Base-by-base conservation (phyloP, 257 asterid genomes). In the Fraxinus quadrangulata region DNA sequence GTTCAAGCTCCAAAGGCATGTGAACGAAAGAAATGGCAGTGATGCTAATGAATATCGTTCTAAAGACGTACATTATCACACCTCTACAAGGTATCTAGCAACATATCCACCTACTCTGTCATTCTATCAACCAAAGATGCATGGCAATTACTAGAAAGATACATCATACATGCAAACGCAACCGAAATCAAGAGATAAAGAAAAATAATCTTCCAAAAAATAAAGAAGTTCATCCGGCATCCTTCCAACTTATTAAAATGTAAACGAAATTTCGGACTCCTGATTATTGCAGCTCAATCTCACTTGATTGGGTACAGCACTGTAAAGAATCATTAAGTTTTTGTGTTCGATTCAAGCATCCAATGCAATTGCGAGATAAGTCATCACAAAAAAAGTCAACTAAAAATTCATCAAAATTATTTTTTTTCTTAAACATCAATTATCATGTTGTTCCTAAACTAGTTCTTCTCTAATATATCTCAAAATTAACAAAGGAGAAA, bases 211-310 rank as follows among this genome's bases (percentile, higher is more conserved):
- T 47, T 47, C 56, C n/a, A 47, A 14, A 3, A 16, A 14, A 1
- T n/a, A 47, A 3, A 16, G n/a, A 47, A 47, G n/a, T 47, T 16
- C n/a, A 47, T 45, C 54, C 6, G 19, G 19, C 13, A 4, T 16
- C n/a, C 56, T 47, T 47, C 56, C 56, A 47, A 16, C 6, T 47
- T 14, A 47, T 47, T 47, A 14, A 14, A 47, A 14, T 42, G 56
- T 47, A 47, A 47, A 14, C 0, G 11, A 2, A 12, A 56, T 19
- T 10, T 54, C 65, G 4, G 4, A n/a, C 12, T 54, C 23, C n/a
- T 17, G 11, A 56, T n/a, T 56, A n/a, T 56, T 56, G 66, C 23
- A 56, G 66, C 66, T 56, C 66, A 56, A 56, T 56, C 66, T 56
- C 66, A 56, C 66, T n/a, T 56, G 66, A 56, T 6, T 56, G 26